phyloP scores from a whole-genome alignment of 345 rosid genomes.

The Euclidium syriacum region DNA sequence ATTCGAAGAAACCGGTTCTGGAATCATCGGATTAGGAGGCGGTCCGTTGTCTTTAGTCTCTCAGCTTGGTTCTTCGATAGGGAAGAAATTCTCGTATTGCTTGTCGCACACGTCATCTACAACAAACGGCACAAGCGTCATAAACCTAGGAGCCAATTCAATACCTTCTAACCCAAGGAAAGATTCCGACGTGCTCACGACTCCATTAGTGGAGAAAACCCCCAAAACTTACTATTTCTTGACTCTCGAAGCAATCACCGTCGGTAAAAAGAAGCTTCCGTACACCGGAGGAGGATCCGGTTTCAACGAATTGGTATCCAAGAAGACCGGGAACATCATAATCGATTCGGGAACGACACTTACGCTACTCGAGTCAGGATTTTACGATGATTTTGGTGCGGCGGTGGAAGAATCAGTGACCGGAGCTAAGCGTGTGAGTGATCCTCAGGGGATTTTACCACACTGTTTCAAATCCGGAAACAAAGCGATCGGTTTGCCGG shows the following conservation, averaged over 20 bases:
- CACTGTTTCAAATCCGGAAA: conserved; percentile 26
- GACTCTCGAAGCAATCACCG: conserved; percentile 50
- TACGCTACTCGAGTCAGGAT: conserved; percentile 38
- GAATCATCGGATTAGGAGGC: conserved; percentile 62
- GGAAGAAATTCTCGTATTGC: conserved; percentile 53
- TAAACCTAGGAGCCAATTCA: conserved; percentile 40
- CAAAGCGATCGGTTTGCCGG: conserved; percentile 28
- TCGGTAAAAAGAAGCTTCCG: conserved; percentile 39
- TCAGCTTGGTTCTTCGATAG: conserved; percentile 34
- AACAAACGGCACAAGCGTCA: conserved; percentile 31
- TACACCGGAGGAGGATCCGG: conserved; percentile 18
- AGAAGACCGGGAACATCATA: conserved; percentile 39
- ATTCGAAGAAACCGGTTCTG: conserved; percentile 43
- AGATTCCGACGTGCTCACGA: conserved; percentile 23
- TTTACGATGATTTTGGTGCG: conserved; percentile 32
- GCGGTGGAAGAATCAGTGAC: conserved; percentile 23
- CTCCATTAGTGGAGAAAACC: conserved; percentile 35
- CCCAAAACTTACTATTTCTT: conserved; percentile 43
- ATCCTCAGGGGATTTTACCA: conserved; percentile 31
- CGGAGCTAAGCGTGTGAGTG: conserved; percentile 29
- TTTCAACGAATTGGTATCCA: neutral
- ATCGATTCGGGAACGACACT: conserved; percentile 59
- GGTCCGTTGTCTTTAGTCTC: conserved; percentile 48
- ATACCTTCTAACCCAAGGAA: conserved; percentile 12
- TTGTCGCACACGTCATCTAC: conserved; percentile 35